These are phyloP conservation scores for Rhizoclosmatium sp. DNA, from an alignment of 192 early-diverging fungal species.

Conservation along the genomic window DNA sequence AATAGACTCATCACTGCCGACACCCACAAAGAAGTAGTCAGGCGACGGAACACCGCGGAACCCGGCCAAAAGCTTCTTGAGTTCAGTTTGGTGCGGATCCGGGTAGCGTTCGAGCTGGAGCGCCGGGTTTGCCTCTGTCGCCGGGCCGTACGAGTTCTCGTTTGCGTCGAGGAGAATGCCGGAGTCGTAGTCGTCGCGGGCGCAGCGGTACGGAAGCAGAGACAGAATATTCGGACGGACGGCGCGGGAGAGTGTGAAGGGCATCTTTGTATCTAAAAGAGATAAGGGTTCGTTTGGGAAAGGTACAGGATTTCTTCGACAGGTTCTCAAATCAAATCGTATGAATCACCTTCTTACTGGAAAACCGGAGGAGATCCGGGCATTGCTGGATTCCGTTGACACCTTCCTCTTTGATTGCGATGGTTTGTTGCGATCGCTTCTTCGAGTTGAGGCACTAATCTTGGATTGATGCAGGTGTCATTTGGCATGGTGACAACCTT, in stretches of 20 bases:
- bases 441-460: neutral
- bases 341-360: conserved; percentile 10
- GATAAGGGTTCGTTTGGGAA: neutral
- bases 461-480: conserved; percentile 71
- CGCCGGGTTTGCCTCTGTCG: conserved; percentile 35
- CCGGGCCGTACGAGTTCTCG: conserved; percentile 92
- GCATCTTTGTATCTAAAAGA: conserved; percentile 13
- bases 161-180: conserved; percentile 99
- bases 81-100: conserved; percentile 85
- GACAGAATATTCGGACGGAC: conserved; percentile 53
- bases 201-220: conserved; percentile 90
- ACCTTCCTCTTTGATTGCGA: conserved; percentile 98
- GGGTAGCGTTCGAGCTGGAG: conserved; percentile 91
- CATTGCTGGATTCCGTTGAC: conserved; percentile 81
- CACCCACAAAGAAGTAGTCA: conserved; percentile 91
- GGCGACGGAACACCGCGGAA: conserved; percentile 73
- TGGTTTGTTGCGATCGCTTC: conserved; percentile 58
- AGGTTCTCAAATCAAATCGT: neutral
- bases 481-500: conserved; percentile 83
- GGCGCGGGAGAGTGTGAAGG: conserved; percentile 46
- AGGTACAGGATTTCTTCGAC: neutral
- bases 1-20: conserved; percentile 96
- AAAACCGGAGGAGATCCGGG: neutral
- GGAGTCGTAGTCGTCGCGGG: conserved; percentile 93
- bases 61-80: conserved; percentile 80